Base-by-base conservation (phyloP, 2,329 filamentous ascomycete species). In the Penicillium decumbens region DNA sequence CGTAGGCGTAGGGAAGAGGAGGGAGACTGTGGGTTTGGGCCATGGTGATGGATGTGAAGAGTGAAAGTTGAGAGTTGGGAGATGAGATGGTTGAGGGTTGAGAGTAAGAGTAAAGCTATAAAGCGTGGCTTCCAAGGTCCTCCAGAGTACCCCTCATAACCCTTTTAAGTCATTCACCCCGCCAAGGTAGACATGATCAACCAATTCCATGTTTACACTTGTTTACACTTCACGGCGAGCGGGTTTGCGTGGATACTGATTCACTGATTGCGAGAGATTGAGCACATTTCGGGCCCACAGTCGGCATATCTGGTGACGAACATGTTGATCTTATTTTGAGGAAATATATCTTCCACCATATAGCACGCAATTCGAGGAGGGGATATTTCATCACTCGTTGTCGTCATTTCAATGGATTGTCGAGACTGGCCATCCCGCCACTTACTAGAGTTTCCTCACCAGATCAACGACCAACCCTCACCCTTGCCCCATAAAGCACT, bases 1-100 rank as follows among this genome's bases (percentile, higher is more conserved):
- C 72, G 66, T 88, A 88, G 50, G 77, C 79, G 65, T 88, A 89
- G 13, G 84, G 84, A 8, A 88, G 76, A 42, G 76, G 70, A 30
- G 85, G 85, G 4, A 88, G 81, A 6, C 74, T 78, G 69, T 85
- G 87, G 8, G 72, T 72, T 54, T 59, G 53, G 27, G 53, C 20
- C n/a, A 61, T 45, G 61, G 66, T 68, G 39, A 50, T 63, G 46
- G 20, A 35, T 42, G 15, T n/a, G 47, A 47, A 28, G 6, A 6
- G 27, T 29, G 28, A 29, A 10, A 4, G 28, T 15, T 8, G 28
- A 39, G 28, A 42, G 33, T 18, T 13, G 37, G 23, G 23, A 3
- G 15, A 9, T 20, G 24, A 29, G 43, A 33, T 18, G 15, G 28
- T 13, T 28, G 39, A 12, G 41, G 18, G 12, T 39, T 20, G 25